Evolutionary conservation across 192 early-diverging fungal species (phyloP).

Genomic region (Phycomyces blakesleeanus): DNA sequence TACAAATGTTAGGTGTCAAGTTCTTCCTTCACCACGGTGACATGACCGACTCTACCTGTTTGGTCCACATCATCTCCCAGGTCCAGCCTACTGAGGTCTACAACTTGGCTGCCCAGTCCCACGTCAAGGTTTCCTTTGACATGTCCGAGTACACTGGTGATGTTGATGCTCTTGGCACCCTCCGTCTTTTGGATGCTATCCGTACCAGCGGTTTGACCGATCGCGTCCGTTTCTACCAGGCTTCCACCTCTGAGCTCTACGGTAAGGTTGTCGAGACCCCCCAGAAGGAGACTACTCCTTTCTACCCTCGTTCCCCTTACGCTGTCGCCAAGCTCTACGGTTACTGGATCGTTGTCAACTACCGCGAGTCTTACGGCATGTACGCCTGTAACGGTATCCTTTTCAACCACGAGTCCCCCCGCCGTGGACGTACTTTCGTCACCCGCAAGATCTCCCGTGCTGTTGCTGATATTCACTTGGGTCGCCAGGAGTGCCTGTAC

Average conservation of each 20-base stretch:
- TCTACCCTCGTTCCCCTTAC: constrained; percentile 79
- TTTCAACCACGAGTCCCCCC: constrained; percentile 76
- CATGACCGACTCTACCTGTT: constrained; percentile 73
- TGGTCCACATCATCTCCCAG: constrained; percentile 69
- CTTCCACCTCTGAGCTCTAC: constrained; percentile 72
- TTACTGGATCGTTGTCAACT: constrained; percentile 79
- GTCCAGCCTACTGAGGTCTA: constrained; percentile 76
- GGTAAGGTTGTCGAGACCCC: constrained; percentile 75
- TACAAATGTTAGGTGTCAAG: constrained; percentile 52
- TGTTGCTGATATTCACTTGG: constrained; percentile 68
- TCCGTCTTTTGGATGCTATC: constrained; percentile 74
- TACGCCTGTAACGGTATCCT: constrained; percentile 77
- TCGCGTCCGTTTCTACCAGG: constrained; percentile 61
- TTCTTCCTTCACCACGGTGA: constrained; percentile 79
- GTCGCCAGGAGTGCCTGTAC: constrained; percentile 64
- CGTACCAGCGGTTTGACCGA: constrained; percentile 66
- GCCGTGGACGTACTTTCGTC: constrained; percentile 72
- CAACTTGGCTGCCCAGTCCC: constrained; percentile 75
- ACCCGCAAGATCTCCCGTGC: constrained; percentile 76
- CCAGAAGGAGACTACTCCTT: constrained; percentile 77
- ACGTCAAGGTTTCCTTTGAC: constrained; percentile 66
- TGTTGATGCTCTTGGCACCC: constrained; percentile 75
- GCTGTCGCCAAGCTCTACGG: constrained; percentile 80
- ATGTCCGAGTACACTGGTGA: constrained; percentile 80
- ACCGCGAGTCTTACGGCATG: constrained; percentile 77